Evolutionary conservation across 225 moss, liverwort and hornwort genomes (phyloP).

Genomic region (Pseudoscleropodium purum): DNA sequence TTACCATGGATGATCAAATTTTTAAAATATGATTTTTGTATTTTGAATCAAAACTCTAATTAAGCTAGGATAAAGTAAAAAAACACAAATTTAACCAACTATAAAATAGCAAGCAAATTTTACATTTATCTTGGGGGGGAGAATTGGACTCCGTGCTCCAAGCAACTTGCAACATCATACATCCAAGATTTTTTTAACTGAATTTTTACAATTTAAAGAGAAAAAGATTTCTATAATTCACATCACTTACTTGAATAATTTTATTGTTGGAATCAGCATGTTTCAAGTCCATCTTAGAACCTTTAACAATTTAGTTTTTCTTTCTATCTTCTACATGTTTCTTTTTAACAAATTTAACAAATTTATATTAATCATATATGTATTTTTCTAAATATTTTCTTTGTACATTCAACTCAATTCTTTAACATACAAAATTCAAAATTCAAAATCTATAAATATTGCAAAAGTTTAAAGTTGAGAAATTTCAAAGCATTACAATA

Average conservation of each 20-base stretch:
- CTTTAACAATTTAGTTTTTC: neutral
- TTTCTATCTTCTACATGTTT: neutral
- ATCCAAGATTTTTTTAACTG: too few species aligned
- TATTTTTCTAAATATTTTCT: neutral
- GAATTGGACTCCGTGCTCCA: accelerated
- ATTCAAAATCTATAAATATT: neutral
- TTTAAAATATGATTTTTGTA: neutral
- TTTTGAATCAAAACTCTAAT: neutral
- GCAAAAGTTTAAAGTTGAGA: neutral
- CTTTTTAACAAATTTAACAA: accelerated
- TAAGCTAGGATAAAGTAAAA: neutral
- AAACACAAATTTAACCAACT: neutral
- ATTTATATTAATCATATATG: neutral
- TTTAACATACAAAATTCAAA: neutral
- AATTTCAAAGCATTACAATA: neutral
- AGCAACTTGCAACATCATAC: accelerated
- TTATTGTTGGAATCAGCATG: accelerated
- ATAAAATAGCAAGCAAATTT: neutral
- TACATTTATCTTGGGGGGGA: accelerated
- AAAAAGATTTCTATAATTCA: neutral
- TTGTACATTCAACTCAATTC: neutral
- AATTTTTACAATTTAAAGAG: neutral
- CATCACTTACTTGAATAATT: neutral
- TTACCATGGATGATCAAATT: neutral
- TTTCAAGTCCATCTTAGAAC: neutral